Evolutionary conservation across 306 rosid genomes (phyloP).

Genomic region (Lathyrus oleraceus): DNA sequence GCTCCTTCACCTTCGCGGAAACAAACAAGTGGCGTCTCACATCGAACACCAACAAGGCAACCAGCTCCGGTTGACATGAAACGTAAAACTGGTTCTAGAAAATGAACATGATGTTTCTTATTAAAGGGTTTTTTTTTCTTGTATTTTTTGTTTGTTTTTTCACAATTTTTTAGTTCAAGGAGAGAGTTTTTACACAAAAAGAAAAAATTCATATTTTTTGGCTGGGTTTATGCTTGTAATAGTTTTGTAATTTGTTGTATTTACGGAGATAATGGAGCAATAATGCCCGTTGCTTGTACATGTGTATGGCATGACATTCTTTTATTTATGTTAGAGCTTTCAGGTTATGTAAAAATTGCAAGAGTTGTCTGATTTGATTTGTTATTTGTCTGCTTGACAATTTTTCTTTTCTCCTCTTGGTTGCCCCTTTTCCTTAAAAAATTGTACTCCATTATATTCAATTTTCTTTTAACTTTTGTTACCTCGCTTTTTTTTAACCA

Average conservation of each 20-base stretch:
- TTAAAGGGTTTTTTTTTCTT: constrained; percentile 31
- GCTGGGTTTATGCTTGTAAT: constrained; percentile 42
- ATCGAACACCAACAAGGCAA: constrained; percentile 70
- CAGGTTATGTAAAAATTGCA: constrained; percentile 39
- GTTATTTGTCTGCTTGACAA: background rate
- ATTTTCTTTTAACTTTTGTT: background rate
- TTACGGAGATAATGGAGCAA: constrained; percentile 65
- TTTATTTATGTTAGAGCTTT: constrained; percentile 29
- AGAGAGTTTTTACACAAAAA: constrained; percentile 36
- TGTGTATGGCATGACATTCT: constrained; percentile 31
- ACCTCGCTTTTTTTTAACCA: background rate
- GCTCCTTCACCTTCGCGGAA: constrained; percentile 87
- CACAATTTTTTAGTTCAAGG: constrained; percentile 38
- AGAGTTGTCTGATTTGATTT: constrained; percentile 22
- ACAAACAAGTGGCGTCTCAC: constrained; percentile 54
- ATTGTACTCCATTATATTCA: background rate
- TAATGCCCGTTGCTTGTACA: constrained; percentile 80
- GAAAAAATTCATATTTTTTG: constrained; percentile 12
- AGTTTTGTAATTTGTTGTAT: constrained; percentile 38
- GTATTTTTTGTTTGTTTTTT: constrained; percentile 11
- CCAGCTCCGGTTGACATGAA: constrained; percentile 72
- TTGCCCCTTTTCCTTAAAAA: background rate
- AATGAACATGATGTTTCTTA: constrained; percentile 45
- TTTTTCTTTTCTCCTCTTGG: background rate
- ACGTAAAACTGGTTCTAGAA: constrained; percentile 71